Percentiles rank a stretch among this genome's conserved stretches.
These are phyloP conservation scores for Cinnamomum chago DNA, from an alignment of 164 flowering plant species.

Conservation along the genomic window DNA sequence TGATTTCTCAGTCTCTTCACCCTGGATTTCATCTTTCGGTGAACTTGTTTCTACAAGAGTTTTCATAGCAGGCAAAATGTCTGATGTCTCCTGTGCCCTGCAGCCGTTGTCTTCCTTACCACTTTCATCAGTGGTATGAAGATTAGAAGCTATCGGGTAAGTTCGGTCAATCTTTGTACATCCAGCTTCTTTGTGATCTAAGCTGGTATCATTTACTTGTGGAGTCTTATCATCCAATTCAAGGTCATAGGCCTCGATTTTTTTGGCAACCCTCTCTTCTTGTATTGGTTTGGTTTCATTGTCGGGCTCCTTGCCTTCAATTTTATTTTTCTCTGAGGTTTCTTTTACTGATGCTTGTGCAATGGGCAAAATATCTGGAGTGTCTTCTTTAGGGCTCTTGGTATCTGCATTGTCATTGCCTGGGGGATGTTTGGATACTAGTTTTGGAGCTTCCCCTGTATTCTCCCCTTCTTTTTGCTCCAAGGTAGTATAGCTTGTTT, in stretches of 20 bases:
- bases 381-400: not conserved
- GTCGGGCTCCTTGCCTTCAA: not conserved
- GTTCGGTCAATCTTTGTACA: not conserved
- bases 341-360: conserved; percentile 1
- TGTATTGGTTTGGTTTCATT: not conserved
- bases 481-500: not conserved
- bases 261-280: not conserved
- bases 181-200: not conserved
- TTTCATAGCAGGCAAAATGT: not conserved
- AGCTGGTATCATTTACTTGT: not conserved
- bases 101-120: not conserved
- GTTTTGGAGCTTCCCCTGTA: not conserved
- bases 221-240: no score
- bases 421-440: not conserved
- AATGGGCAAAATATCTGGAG: not conserved
- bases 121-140: not conserved
- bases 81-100: not conserved
- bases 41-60: not conserved
- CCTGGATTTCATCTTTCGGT: not conserved
- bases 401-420: not conserved
- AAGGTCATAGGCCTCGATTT: no score
- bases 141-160: not conserved
- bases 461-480: not conserved
- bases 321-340: not conserved
- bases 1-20: not conserved